These are phyloP conservation scores for Solanum rostratum DNA, from an alignment of 257 asterid species.

Conservation along the genomic window DNA sequence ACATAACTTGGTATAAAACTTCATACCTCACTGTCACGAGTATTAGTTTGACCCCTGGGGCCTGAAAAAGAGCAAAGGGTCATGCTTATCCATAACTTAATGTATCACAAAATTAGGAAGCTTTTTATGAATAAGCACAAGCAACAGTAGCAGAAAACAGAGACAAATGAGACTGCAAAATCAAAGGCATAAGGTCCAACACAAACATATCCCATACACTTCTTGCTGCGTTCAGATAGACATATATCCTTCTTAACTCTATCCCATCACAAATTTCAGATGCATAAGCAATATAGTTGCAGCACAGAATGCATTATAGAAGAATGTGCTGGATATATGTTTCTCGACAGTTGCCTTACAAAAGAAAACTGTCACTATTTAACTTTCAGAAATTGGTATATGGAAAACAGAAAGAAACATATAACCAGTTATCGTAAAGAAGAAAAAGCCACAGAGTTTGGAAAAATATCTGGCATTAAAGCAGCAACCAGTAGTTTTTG, in stretches of 20 bases:
- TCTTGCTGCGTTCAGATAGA: background rate
- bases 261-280: background rate
- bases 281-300: background rate
- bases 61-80: slow-evolving; percentile 31
- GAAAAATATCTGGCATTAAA: background rate
- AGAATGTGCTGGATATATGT: background rate
- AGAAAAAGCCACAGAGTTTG: background rate
- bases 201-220: background rate
- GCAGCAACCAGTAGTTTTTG: background rate
- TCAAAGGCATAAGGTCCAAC: background rate
- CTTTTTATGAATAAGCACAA: background rate
- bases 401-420: background rate
- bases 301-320: background rate
- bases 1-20: background rate
- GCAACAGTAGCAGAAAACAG: background rate
- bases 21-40: slow-evolving; percentile 57
- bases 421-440: background rate
- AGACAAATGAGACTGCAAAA: background rate
- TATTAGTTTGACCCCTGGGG: slow-evolving; percentile 52
- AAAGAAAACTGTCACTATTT: background rate
- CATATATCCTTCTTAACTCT: background rate
- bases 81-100: background rate
- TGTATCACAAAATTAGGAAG: background rate
- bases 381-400: background rate
- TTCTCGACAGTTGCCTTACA: background rate